These are phyloP conservation scores for Tetrahymena borealis DNA, from an alignment of 73 alveolate genomes.

Conservation along the genomic window DNA sequence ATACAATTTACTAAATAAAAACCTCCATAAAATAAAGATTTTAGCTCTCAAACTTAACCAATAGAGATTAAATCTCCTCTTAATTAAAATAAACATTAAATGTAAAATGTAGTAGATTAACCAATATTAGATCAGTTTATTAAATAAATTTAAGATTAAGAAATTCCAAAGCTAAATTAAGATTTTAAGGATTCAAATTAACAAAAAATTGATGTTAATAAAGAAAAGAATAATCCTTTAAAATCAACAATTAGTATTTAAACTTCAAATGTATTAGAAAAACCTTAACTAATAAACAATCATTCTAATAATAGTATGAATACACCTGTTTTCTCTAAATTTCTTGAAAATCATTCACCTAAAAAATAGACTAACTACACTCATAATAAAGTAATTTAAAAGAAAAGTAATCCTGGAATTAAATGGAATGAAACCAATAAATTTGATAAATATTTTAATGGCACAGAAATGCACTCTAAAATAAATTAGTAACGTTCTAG, in stretches of 20 bases:
- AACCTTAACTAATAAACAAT: not conserved
- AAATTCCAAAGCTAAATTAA: not conserved
- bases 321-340: not conserved
- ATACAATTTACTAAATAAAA: not conserved
- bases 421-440: not conserved
- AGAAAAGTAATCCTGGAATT: not conserved
- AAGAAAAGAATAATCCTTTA: not conserved
- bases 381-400: not conserved
- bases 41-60: not conserved
- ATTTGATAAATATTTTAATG: not conserved
- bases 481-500: not conserved
- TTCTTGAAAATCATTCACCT: not conserved
- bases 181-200: no score
- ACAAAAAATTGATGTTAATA: no score
- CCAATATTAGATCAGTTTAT: not conserved
- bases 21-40: not conserved
- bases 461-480: not conserved
- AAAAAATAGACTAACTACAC: not conserved
- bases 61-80: not conserved
- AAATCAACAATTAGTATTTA: not conserved
- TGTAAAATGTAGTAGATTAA: not conserved
- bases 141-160: not conserved
- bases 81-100: not conserved
- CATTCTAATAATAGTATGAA: not conserved
- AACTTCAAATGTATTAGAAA: not conserved